These are phyloP conservation scores for grape (Vitis vinifera) DNA, from an alignment of 164 flowering plant genomes.

Conservation along the genomic window ASM3070453v1 NC_081820.1:15379501-15380000, in stretches of 20 bases:
- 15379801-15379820: too few relatives aligned
- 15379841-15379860: slow-evolving; percentile 86
- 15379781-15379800: too few relatives aligned
- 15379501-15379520: too few relatives aligned
- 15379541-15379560: neutral
- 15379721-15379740: slow-evolving; percentile 41
- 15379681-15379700: slow-evolving; percentile 78
- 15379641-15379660: slow-evolving; percentile 80
- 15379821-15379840: slow-evolving; percentile 52
- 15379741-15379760: too few relatives aligned
- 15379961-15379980: too few relatives aligned
- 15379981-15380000: too few relatives aligned
- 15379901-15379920: slow-evolving; percentile 74
- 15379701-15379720: slow-evolving; percentile 77
- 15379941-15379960: slow-evolving; percentile 31
- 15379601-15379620: slow-evolving; percentile 95
- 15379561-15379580: too few relatives aligned
- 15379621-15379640: slow-evolving; percentile 87
- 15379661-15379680: slow-evolving; percentile 59
- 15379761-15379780: neutral
- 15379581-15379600: slow-evolving; percentile 89
- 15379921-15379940: slow-evolving; percentile 93
- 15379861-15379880: slow-evolving; percentile 86
- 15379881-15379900: slow-evolving; percentile 92
- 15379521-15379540: neutral